Conservation (phyloP, 2,329 filamentous ascomycete species). For the Tolypocladium endophyticum region DNA sequence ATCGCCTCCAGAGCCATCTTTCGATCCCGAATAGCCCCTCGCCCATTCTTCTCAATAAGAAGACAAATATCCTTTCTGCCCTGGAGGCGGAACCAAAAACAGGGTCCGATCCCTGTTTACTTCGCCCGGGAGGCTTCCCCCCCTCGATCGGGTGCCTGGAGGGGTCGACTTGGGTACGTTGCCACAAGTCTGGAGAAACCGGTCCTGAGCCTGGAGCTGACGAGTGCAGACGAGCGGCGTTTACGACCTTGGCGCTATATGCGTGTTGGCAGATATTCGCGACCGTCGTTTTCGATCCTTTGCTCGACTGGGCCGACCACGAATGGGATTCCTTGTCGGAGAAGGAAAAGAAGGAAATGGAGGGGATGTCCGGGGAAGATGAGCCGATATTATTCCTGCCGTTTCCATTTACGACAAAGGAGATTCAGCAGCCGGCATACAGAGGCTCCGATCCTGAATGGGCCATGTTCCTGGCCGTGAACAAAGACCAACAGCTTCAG, state of each 20-base stretch:
- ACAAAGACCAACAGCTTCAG: constrained; percentile 37
- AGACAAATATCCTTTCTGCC: constrained; percentile 23
- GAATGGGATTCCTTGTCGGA: constrained; percentile 30
- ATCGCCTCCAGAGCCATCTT: constrained; percentile 8
- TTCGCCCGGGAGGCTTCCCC: constrained; percentile 13
- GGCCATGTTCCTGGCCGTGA: constrained; percentile 48
- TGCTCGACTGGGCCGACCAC: constrained; percentile 30
- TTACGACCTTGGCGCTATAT: constrained; percentile 22
- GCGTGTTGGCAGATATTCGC: constrained; percentile 33
- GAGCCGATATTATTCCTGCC: constrained; percentile 46
- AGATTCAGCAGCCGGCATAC: constrained; percentile 39
- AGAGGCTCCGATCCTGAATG: constrained; percentile 52
- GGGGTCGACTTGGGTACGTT: constrained; percentile 17
- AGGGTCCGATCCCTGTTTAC: constrained; percentile 19
- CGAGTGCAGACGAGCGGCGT: constrained; percentile 13
- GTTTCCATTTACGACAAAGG: constrained; percentile 46
- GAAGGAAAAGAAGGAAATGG: constrained; percentile 30
- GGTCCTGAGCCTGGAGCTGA: not conserved
- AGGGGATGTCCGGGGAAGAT: constrained; percentile 30
- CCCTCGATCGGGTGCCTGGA: constrained; percentile 8
- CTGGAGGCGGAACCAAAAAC: constrained; percentile 14
- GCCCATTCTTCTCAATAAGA: constrained; percentile 8
- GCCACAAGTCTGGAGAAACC: not conserved
- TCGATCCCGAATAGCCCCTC: constrained; percentile 10
- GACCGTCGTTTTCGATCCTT: constrained; percentile 33